Conservation (phyloP, 2,329 filamentous ascomycete genomes). For the Leptographium wingfieldii region DNA sequence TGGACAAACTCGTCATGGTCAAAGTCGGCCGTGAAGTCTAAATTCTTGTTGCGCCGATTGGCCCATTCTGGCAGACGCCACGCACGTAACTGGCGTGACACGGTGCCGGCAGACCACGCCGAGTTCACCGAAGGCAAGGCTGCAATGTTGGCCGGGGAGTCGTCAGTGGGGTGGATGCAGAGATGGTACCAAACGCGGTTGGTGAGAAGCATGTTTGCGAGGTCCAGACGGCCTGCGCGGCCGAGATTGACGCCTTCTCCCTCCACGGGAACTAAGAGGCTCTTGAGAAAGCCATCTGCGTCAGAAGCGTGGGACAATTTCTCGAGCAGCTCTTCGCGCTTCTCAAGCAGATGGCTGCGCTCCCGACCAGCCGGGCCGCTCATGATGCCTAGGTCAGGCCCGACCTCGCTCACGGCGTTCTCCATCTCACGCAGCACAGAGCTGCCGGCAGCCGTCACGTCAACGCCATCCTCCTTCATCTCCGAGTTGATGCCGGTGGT, state of each 20-base stretch:
- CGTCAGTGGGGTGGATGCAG: constrained; percentile 81
- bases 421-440: constrained; percentile 83
- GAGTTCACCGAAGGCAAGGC: constrained; percentile 59
- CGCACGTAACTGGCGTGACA: constrained; percentile 82
- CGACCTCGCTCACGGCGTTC: constrained; percentile 63
- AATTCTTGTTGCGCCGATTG: constrained; percentile 76
- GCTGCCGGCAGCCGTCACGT: constrained; percentile 59
- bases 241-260: constrained; percentile 73
- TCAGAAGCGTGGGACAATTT: constrained; percentile 76
- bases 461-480: constrained; percentile 90
- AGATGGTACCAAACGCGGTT: constrained; percentile 95
- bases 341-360: constrained; percentile 66
- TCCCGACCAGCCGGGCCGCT: constrained; percentile 55
- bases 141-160: constrained; percentile 63
- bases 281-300: constrained; percentile 68
- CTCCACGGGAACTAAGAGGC: constrained; percentile 65
- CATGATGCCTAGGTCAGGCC: constrained; percentile 66
- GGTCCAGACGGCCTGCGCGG: constrained; percentile 64
- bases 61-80: constrained; percentile 97
- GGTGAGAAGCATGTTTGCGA: constrained; percentile 60
- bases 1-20: constrained; percentile 84
- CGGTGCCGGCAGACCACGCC: constrained; percentile 82
- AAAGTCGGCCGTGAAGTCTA: constrained; percentile 96
- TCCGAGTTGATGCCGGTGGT: constrained; percentile 85
- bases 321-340: constrained; percentile 70